Evolutionary conservation across 306 rosid genomes (phyloP).

Genomic region (Acacia crassicarpa): DNA sequence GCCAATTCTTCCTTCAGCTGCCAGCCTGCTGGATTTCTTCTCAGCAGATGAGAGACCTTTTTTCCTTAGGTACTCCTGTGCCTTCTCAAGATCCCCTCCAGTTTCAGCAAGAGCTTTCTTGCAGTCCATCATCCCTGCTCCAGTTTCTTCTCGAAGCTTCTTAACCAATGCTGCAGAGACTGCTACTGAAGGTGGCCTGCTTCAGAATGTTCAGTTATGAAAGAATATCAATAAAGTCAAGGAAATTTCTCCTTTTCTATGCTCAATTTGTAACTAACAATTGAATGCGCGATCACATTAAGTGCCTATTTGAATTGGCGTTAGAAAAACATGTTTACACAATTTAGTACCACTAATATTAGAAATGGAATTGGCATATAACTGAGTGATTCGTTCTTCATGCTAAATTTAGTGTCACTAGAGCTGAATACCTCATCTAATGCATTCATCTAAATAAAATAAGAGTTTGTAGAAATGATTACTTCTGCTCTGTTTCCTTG

Average conservation of each 20-base stretch:
- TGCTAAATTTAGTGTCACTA: background rate
- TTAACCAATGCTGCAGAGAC: constrained; percentile 83
- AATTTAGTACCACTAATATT: background rate
- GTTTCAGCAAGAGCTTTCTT: constrained; percentile 96
- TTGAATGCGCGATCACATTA: background rate
- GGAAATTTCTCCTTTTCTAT: background rate
- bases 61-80: constrained; percentile 93
- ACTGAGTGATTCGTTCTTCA: background rate
- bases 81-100: constrained; percentile 93
- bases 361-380: background rate
- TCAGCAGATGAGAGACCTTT: constrained; percentile 96
- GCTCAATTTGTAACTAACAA: background rate
- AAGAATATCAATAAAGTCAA: background rate
- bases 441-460: background rate
- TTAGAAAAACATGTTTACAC: no score
- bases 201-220: constrained; percentile 19
- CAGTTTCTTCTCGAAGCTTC: constrained; percentile 90
- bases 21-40: constrained; percentile 88
- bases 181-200: constrained; percentile 67
- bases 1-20: constrained; percentile 97
- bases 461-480: constrained; percentile 36
- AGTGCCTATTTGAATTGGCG: no score
- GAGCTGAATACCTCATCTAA: constrained; percentile 14
- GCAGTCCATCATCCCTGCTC: constrained; percentile 99
- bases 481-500: constrained; percentile 71